Conservation (phyloP, 2,329 filamentous ascomycete genomes). For the Aspergillus aculeatus region DNA sequence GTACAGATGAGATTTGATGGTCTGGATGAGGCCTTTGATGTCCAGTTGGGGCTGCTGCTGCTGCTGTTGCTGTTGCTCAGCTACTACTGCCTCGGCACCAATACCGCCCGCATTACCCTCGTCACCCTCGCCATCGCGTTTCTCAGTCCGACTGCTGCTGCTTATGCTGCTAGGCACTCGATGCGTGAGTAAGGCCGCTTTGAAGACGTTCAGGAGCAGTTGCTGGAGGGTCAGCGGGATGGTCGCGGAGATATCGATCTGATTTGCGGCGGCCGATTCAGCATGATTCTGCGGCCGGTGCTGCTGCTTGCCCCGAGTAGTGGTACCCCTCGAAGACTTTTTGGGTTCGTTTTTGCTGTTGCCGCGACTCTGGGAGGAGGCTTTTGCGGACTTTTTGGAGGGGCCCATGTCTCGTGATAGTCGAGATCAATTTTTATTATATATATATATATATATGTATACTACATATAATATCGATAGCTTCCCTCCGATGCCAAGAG, state of each 20-base stretch:
- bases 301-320: constrained; percentile 1
- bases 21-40: constrained; percentile 63
- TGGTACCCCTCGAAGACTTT: neutral
- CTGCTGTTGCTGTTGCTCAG: too few species aligned
- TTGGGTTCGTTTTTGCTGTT: neutral
- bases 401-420: neutral
- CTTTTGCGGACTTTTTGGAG: neutral
- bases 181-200: constrained; percentile 57
- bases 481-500: neutral
- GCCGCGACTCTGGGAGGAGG: neutral
- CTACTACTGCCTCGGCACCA: neutral
- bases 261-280: constrained; percentile 8
- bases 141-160: neutral
- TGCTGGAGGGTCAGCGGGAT: constrained; percentile 62
- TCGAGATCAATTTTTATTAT: neutral
- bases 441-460: too few species aligned
- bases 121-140: neutral
- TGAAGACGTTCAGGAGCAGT: constrained; percentile 70
- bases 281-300: neutral
- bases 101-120: neutral
- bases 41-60: constrained; percentile 20
- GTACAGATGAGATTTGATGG: constrained; percentile 82
- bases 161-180: neutral
- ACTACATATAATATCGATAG: neutral
- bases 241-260: constrained; percentile 25